A percentile compares a stretch with the other conserved stretches of the same genome.
These are phyloP conservation scores for Letharia lupina DNA, from an alignment of 495 filamentous ascomycete genomes.

Conservation along the genomic window DNA sequence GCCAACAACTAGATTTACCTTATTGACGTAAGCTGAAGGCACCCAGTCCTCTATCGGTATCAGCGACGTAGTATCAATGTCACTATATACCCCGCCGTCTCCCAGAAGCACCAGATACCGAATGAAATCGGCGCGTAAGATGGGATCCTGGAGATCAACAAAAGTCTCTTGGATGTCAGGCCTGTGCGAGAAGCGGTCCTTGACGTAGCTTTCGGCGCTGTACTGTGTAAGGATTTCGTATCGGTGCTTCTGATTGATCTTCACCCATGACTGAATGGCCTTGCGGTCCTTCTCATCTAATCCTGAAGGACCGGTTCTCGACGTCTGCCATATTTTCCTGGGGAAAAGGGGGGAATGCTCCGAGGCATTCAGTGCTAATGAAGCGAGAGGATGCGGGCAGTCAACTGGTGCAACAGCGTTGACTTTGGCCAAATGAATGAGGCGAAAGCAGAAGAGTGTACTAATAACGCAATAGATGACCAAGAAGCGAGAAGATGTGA, in stretches of 20 bases:
- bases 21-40: too few species aligned
- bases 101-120: too few species aligned
- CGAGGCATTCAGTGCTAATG: background rate
- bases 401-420: background rate
- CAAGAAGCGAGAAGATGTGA: background rate
- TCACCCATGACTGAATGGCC: slow-evolving; percentile 28
- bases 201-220: too few species aligned
- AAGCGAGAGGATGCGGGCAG: background rate
- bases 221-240: slow-evolving; percentile 26
- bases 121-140: too few species aligned
- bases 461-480: slow-evolving; percentile 1
- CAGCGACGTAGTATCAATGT: too few species aligned
- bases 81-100: too few species aligned
- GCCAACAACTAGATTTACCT: too few species aligned
- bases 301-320: slow-evolving; percentile 23
- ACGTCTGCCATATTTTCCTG: slow-evolving; percentile 31
- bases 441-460: background rate
- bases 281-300: slow-evolving; percentile 15
- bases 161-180: too few species aligned
- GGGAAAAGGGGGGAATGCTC: slow-evolving; percentile 10
- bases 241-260: slow-evolving; percentile 29
- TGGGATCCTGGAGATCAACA: too few species aligned
- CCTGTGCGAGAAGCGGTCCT: too few species aligned
- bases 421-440: background rate
- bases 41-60: too few species aligned